These are phyloP conservation scores for Casuarina equisetifolia DNA, from an alignment of 306 rosid species.

Conservation along the genomic window DNA sequence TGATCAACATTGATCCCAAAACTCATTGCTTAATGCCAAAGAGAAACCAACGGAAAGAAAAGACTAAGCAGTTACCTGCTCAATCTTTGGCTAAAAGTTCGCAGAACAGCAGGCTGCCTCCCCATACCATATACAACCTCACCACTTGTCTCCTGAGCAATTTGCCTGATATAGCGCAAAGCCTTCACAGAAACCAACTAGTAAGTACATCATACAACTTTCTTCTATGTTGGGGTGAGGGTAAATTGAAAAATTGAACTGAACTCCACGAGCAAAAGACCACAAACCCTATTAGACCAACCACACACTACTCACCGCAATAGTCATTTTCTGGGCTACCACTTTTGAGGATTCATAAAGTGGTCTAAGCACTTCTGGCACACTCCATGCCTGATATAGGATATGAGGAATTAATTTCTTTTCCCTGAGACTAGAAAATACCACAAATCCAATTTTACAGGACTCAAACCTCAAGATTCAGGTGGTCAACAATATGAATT, in stretches of 20 bases:
- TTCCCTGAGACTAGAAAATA: not conserved
- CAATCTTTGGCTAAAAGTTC: constrained; percentile 94
- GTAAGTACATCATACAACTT: constrained; percentile 23
- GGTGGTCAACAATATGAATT: constrained; percentile 93
- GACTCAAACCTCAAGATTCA: constrained; percentile 80
- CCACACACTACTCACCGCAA: constrained; percentile 61
- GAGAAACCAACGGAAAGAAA: constrained; percentile 6
- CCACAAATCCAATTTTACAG: not conserved
- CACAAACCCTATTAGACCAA: not conserved
- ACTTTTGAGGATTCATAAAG: constrained; percentile 93
- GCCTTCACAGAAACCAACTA: constrained; percentile 52
- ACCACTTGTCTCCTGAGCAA: constrained; percentile 96
- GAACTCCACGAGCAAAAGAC: constrained; percentile 7
- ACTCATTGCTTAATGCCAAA: not conserved
- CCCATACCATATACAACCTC: constrained; percentile 95
- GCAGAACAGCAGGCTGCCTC: constrained; percentile 91
- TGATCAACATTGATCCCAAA: not conserved
- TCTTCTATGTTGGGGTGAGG: not conserved
- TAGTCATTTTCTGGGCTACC: constrained; percentile 88
- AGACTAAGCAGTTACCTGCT: constrained; percentile 53
- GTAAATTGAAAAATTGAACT: not conserved
- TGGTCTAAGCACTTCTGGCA: constrained; percentile 94
- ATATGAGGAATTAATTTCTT: constrained; percentile 9
- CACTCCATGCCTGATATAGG: constrained; percentile 80
- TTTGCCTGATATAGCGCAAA: constrained; percentile 79